Evolutionary conservation across 441 rosid genomes (phyloP), one percentile per base, ranked within the genome.

Genomic region (Francoa sonchifolia): DNA sequence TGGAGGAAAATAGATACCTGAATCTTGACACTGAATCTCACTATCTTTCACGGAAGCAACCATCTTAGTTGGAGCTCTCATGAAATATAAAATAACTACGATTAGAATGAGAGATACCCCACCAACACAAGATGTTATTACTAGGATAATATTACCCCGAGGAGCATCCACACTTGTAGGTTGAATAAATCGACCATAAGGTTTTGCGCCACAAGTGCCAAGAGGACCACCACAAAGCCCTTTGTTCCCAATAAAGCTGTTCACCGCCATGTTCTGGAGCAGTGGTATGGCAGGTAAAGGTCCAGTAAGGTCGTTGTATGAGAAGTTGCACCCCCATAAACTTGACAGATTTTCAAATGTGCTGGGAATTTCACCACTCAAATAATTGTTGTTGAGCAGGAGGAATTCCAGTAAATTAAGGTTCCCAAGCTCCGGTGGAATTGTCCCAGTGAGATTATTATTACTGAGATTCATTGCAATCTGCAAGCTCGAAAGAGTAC

Each of bases 391-490:
- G 51, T 82, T 74, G 28, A 86, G 83, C 46, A 72, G 51, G 28
- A 90, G 89, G 44, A 64, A 75, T 59, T 71, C 88, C 35, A 90
- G 63, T 40, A 80, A 55, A 52, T 59, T 50, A 50, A 90, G 96
- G 57, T 74, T 65, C 33, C 96, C 93, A 5, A 90, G 79, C 70
- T 78, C 82, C 0, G 67, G 62, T 1, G 98, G 96, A 50, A 90
- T 74, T 7, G 51, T 54, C 13, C 99, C 86, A 15, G 61, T 61
- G 49, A 86, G 76, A 13, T 60, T 58, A 35, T 90, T 90, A 57
- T 71, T 51, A 54, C 99, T 86, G 52, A 90, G 76, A 67, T 90
- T 86, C 88, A 86, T 55, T 25, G 94, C 96, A 51, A 90, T 90
- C 59, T 86, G 95, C 59, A 90, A 72, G 73, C 95, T 75, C 5